phyloP scores from a whole-genome alignment of 495 filamentous ascomycete species.

The Xylaria curta region DNA sequence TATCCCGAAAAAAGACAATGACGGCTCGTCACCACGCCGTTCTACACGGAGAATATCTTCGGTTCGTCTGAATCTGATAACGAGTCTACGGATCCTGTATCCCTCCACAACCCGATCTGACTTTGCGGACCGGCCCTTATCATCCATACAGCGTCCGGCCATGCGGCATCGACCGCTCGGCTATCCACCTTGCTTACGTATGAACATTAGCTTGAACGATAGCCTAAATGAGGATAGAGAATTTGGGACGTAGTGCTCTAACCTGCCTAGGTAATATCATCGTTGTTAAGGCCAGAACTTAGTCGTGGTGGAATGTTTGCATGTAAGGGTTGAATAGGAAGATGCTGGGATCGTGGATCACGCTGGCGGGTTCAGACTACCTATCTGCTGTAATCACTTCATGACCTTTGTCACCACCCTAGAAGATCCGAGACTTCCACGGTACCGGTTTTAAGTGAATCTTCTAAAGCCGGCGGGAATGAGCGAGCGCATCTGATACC shows the following conservation, averaged over 20 bases:
- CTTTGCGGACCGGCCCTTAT: background rate
- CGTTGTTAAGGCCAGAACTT: background rate
- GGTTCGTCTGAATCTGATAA: background rate
- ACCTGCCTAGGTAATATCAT: background rate
- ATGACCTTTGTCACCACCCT: background rate
- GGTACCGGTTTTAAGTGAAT: background rate
- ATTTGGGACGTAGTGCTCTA: background rate
- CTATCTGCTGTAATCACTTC: background rate
- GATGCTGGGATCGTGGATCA: background rate
- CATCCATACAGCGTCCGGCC: background rate
- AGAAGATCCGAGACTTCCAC: constrained; percentile 1
- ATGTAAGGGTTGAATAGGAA: constrained; percentile 6
- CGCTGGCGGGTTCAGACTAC: background rate
- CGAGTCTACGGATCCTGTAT: background rate
- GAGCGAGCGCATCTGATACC: background rate
- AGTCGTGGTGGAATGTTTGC: background rate
- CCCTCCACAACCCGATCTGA: background rate
- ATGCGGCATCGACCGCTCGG: background rate
- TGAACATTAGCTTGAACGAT: background rate
- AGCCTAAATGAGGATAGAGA: background rate
- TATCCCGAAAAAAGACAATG: background rate
- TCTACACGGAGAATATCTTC: background rate
- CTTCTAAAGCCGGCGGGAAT: constrained; percentile 3
- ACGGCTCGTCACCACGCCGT: background rate
- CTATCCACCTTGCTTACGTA: background rate